Evolutionary conservation across 306 rosid species (phyloP), one percentile per base, ranked within the genome.

Genomic region (Rosa multiflora): DNA sequence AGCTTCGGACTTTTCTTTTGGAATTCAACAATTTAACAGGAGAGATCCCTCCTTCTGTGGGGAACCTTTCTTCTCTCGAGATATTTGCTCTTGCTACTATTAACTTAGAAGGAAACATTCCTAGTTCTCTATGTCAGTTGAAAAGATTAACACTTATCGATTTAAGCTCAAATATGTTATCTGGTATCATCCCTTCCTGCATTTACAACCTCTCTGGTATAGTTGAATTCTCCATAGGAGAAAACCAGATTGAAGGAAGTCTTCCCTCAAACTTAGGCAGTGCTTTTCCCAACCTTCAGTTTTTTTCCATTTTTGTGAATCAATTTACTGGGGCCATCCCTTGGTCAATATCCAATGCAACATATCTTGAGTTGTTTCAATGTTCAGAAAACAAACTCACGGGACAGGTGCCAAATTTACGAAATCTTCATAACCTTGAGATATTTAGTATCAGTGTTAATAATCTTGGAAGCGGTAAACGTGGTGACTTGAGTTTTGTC

Each of bases 191-290:
- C 2, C 82, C 84, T 67, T 32, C 13, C 0, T 80, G 76, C 20
- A 58, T 84, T 4, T 84, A 8, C 20, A 80, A 80, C 17, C 62
- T 84, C 35, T 84, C 87, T 26, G 17, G 66, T 37, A 47, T 80
- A 11, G 35, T 2, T 0, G 0, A 0, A 0, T 35, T 84, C 9
- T 23, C 26, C 0, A 0, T 32, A 0, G 0, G 43, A 1, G 0
- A 0, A 0, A 73, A 84, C 47, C 37, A 59, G 0, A 29, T 29
- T 29, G 2, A 29, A 29, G 32, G 32, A 29, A 29, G 32, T 29
- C 32, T 29, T 29, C 32, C 79, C 1, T 5, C 71, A 17, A 8
- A 66, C 47, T 15, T 66, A 13, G 1, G 10, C 44, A 15, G 8
- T 66, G 46, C 26, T 15, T 37, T 66, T 66, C 46, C 70, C 21